Conservation (phyloP, 306 rosid genomes). For the Vigna angularis region DNA sequence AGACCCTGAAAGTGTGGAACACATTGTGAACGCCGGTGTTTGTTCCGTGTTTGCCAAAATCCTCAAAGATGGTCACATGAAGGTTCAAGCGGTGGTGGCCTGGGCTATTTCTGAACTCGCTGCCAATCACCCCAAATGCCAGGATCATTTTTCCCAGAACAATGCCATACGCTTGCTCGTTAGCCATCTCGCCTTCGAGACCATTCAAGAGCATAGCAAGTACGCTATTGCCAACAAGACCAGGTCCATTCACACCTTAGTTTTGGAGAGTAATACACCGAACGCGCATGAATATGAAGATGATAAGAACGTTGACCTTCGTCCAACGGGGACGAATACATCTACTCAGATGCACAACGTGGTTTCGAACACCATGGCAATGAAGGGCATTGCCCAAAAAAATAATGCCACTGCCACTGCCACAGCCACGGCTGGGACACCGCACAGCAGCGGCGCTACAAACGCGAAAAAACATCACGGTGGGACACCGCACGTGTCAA, state of each 20-base stretch:
- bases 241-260: conserved; percentile 61
- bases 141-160: conserved; percentile 77
- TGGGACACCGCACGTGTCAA: conserved; percentile 12
- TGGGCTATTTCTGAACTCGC: conserved; percentile 79
- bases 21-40: conserved; percentile 69
- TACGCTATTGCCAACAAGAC: conserved; percentile 58
- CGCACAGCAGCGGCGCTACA: background rate
- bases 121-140: conserved; percentile 71
- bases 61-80: conserved; percentile 83
- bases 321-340: conserved; percentile 44
- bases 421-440: background rate
- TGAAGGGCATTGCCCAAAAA: background rate
- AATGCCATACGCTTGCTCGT: conserved; percentile 72
- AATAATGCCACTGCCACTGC: background rate
- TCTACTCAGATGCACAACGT: conserved; percentile 30
- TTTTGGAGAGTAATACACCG: conserved; percentile 49
- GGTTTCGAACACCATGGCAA: conserved; percentile 40
- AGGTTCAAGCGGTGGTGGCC: conserved; percentile 68
- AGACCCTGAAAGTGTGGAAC: conserved; percentile 75
- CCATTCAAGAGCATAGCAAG: conserved; percentile 81
- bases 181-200: conserved; percentile 81
- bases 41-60: conserved; percentile 67
- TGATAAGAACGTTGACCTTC: conserved; percentile 4
- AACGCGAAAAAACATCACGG: background rate
- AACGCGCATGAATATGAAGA: conserved; percentile 26